Conservation (phyloP, 176 grass and related monocot species). For the Raddia guianensis region DNA sequence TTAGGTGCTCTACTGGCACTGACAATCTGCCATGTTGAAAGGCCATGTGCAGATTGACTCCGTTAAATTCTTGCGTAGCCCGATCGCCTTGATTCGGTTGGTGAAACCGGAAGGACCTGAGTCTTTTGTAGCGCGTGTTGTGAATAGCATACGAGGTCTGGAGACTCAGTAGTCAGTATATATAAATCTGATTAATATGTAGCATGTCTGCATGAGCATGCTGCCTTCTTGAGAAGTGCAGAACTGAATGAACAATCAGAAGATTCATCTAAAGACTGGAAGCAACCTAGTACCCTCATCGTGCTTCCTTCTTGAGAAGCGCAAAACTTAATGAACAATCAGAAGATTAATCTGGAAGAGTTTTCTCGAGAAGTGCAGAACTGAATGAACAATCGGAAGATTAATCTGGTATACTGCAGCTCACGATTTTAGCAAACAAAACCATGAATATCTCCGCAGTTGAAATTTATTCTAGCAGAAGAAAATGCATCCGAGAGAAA, state of each 20-base stretch:
- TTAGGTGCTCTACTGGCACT: constrained; percentile 32
- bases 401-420: neutral
- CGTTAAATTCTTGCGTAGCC: constrained; percentile 25
- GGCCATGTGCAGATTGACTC: constrained; percentile 16
- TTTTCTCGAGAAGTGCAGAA: neutral
- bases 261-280: neutral
- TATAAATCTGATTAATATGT: neutral
- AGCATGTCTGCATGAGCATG: neutral
- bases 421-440: neutral
- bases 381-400: neutral
- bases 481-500: neutral
- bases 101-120: neutral
- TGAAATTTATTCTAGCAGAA: constrained; percentile 18
- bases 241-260: neutral
- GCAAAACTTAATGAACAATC: neutral
- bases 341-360: neutral
- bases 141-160: neutral
- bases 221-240: neutral
- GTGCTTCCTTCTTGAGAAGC: neutral
- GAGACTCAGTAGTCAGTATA: neutral
- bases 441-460: neutral
- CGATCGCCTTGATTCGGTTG: constrained; percentile 13
- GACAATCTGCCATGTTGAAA: constrained; percentile 16
- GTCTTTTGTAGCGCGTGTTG: neutral
- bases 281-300: too few relatives aligned